These are phyloP conservation scores for Myxozyma nipponensis DNA, from an alignment of 805 yeast species.

Conservation along the genomic window DNA sequence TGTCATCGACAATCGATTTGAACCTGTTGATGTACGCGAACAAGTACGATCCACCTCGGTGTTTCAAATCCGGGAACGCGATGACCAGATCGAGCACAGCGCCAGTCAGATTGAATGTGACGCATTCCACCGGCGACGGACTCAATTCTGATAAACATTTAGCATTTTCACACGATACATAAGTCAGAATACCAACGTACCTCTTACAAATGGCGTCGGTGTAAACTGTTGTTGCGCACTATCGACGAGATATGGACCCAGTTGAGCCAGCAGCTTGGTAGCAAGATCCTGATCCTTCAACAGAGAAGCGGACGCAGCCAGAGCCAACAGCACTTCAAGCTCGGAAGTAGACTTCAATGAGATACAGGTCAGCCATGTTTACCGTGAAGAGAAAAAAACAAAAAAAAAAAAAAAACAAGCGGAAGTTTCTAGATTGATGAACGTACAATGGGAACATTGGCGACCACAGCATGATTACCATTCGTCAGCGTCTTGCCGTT, in stretches of 20 bases:
- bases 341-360: constrained; percentile 33
- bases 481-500: constrained; percentile 1
- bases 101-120: constrained; percentile 39
- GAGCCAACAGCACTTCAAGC: constrained; percentile 54
- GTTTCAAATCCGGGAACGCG: constrained; percentile 35
- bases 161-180: neutral
- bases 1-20: constrained; percentile 23
- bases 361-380: constrained; percentile 3
- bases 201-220: constrained; percentile 28
- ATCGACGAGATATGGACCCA: constrained; percentile 47
- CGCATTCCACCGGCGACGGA: constrained; percentile 45
- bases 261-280: constrained; percentile 42
- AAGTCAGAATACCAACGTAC: constrained; percentile 4
- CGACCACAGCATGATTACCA: constrained; percentile 26
- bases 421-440: neutral
- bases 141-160: constrained; percentile 29
- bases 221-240: constrained; percentile 45
- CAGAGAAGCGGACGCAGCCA: constrained; percentile 46
- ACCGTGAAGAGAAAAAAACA: no score
- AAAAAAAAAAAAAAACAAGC: no score
- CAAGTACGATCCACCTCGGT: constrained; percentile 30
- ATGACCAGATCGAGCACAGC: constrained; percentile 33
- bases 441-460: constrained; percentile 9
- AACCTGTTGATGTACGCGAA: constrained; percentile 31
- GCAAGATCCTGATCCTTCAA: constrained; percentile 44